Conservation (phyloP, 139 green algal genomes). For the Chlamydomonas sp. region DNA sequence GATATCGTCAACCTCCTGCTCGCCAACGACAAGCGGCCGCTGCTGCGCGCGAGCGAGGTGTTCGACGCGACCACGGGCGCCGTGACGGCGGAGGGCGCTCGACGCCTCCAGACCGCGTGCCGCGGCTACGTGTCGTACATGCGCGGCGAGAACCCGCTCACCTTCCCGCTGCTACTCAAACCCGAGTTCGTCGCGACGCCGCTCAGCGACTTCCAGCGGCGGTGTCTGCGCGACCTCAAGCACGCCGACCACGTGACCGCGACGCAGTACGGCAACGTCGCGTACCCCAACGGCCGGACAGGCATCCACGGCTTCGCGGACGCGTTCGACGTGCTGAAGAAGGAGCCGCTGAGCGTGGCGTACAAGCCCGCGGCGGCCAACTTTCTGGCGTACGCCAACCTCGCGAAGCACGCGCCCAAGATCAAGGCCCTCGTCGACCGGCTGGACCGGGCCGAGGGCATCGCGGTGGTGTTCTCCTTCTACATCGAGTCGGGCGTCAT, state of each 20-base stretch:
- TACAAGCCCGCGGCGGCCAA: too few relatives aligned
- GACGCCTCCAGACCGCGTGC: background rate
- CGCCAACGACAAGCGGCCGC: background rate
- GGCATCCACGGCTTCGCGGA: too few relatives aligned
- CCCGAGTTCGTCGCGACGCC: too few relatives aligned
- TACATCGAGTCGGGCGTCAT: background rate
- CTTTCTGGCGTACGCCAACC: too few relatives aligned
- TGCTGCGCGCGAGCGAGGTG: background rate
- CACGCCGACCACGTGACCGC: background rate
- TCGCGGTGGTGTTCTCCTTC: background rate
- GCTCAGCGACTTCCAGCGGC: too few relatives aligned
- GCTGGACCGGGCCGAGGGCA: background rate
- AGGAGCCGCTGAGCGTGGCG: too few relatives aligned
- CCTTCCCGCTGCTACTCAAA: conserved; percentile 7
- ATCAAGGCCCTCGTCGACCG: background rate
- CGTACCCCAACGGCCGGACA: background rate
- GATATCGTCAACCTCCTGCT: conserved; percentile 12
- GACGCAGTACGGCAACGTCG: background rate
- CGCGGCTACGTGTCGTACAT: conserved; percentile 18
- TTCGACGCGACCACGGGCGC: background rate
- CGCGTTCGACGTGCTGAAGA: too few relatives aligned
- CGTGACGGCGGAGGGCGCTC: background rate
- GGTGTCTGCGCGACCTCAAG: too few relatives aligned
- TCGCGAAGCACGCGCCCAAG: conserved; percentile 5
- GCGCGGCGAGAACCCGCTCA: background rate